Percentiles rank a stretch among this genome's conserved stretches.
These are phyloP conservation scores for Stromatinia cepivora DNA, from an alignment of 2,329 filamentous ascomycete species.

Conservation along the genomic window DNA sequence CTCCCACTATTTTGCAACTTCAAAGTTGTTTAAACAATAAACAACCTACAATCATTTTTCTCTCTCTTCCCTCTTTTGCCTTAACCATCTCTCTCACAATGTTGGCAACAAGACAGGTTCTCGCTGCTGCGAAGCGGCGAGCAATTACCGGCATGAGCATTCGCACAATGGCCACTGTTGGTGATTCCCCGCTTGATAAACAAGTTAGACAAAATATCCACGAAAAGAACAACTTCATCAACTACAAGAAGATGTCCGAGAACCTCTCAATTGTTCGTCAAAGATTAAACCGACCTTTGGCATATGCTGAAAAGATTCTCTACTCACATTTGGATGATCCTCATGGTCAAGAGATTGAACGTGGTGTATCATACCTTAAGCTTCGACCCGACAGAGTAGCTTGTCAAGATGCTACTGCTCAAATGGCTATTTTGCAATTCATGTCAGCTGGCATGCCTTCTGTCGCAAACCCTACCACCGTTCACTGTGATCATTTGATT, in stretches of 20 bases:
- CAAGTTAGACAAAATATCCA: slow-evolving; percentile 98
- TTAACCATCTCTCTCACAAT: slow-evolving; percentile 49
- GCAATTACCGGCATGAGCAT: slow-evolving; percentile 60
- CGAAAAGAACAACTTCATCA: slow-evolving; percentile 96
- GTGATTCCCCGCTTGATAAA: slow-evolving; percentile 82
- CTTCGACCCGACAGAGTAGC: slow-evolving; percentile 96
- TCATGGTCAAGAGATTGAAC: slow-evolving; percentile 92
- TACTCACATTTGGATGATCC: slow-evolving; percentile 99
- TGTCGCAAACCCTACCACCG: slow-evolving; percentile 90
- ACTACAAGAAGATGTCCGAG: slow-evolving; percentile 99
- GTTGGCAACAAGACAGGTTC: slow-evolving; percentile 70
- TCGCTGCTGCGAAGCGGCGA: slow-evolving; percentile 65
- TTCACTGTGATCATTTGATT: slow-evolving; percentile 99
- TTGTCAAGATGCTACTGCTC: slow-evolving; percentile 98
- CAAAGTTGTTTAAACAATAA: slow-evolving; percentile 12
- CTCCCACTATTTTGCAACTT: slow-evolving; percentile 20
- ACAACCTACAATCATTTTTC: slow-evolving; percentile 27
- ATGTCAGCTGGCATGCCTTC: slow-evolving; percentile 98
- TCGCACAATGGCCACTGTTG: slow-evolving; percentile 79
- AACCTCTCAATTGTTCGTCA: slow-evolving; percentile 88
- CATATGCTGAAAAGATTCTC: slow-evolving; percentile 96
- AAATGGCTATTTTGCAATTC: slow-evolving; percentile 99
- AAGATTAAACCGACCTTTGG: slow-evolving; percentile 89
- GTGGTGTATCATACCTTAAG: slow-evolving; percentile 93
- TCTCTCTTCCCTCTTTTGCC: slow-evolving; percentile 26